Conservation (phyloP, 139 green algal species). For the Volvox reticuliferus region DNA sequence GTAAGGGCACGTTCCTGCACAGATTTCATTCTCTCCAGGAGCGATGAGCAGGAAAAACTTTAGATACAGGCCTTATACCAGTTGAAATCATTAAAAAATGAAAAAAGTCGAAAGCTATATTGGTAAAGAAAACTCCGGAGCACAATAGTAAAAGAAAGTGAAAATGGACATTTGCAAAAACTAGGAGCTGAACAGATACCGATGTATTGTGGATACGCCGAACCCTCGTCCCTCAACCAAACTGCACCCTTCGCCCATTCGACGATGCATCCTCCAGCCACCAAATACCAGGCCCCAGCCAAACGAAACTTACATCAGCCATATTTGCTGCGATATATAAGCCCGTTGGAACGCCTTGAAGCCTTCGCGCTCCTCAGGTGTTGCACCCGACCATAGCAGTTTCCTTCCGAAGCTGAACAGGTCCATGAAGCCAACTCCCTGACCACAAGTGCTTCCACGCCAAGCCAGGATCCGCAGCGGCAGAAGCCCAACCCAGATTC, state of each 20-base stretch:
- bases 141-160: no score
- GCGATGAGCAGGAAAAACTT: no score
- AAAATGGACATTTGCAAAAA: no score
- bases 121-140: no score
- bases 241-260: neutral
- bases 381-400: neutral
- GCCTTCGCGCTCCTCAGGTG: neutral
- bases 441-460: neutral
- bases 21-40: no score
- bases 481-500: neutral
- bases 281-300: no score
- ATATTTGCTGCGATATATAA: neutral
- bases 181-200: no score
- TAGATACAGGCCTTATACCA: no score
- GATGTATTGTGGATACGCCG: neutral
- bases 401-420: no score
- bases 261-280: neutral
- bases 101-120: no score
- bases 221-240: neutral
- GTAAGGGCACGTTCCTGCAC: no score
- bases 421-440: neutral
- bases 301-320: conserved; percentile 23
- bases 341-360: neutral
- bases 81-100: no score
- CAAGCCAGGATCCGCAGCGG: neutral